These are phyloP conservation scores for Isatis tinctoria DNA, from an alignment of 345 rosid species.

Conservation along the genomic window DNA sequence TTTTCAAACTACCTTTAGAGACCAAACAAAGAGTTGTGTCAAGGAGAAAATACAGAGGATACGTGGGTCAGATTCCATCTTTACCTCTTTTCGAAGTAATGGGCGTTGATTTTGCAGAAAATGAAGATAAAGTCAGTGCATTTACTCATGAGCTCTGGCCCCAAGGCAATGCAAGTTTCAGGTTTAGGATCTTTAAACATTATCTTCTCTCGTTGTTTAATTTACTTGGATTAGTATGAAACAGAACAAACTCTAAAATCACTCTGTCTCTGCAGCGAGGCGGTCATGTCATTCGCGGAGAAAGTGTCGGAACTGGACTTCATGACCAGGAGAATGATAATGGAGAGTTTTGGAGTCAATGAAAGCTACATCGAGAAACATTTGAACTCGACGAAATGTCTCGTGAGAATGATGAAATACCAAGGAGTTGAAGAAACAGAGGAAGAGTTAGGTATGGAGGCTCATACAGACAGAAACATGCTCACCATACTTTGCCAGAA, in stretches of 20 bases:
- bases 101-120: slow-evolving; percentile 13
- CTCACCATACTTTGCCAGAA: slow-evolving; percentile 51
- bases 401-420: slow-evolving; percentile 45
- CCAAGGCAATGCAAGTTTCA: slow-evolving; percentile 17
- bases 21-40: slow-evolving; percentile 26
- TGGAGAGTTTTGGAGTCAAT: slow-evolving; percentile 46
- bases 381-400: slow-evolving; percentile 29
- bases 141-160: slow-evolving; percentile 30
- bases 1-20: slow-evolving; percentile 15
- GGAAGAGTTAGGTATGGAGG: slow-evolving; percentile 29
- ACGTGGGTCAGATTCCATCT: slow-evolving; percentile 19
- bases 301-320: slow-evolving; percentile 37
- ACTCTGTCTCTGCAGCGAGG: slow-evolving; percentile 21
- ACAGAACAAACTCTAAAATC: background rate
- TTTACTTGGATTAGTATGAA: background rate
- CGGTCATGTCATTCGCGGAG: slow-evolving; percentile 18
- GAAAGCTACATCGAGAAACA: slow-evolving; percentile 35
- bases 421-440: slow-evolving; percentile 19
- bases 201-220: background rate
- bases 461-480: slow-evolving; percentile 55
- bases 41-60: slow-evolving; percentile 13
- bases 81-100: slow-evolving; percentile 15
- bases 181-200: background rate
- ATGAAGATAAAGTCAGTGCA: slow-evolving; percentile 6
- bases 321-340: slow-evolving; percentile 44